These are phyloP conservation scores for Ailanthus altissimus DNA, from an alignment of 345 rosid genomes.

Conservation along the genomic window DNA sequence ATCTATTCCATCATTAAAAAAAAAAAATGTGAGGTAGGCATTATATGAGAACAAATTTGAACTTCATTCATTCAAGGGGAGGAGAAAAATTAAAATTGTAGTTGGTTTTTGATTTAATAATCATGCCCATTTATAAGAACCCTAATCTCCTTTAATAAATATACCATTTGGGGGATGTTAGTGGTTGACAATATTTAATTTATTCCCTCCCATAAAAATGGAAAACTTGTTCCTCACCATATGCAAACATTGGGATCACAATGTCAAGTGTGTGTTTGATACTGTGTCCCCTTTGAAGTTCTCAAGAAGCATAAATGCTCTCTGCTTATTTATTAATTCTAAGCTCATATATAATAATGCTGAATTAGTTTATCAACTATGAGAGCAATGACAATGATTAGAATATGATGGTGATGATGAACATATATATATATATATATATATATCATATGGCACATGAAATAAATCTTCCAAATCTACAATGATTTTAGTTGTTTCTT, in stretches of 20 bases:
- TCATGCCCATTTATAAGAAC: not conserved
- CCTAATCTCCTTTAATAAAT: not conserved
- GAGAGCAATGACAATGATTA: constrained; percentile 18
- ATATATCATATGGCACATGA: constrained; percentile 13
- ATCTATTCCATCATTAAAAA: too few species aligned
- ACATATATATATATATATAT: too few species aligned
- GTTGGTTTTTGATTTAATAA: too few species aligned
- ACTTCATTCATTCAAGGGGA: too few species aligned
- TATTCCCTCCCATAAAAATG: not conserved
- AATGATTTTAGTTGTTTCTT: constrained; percentile 15
- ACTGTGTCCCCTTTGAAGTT: not conserved
- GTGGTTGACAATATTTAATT: not conserved
- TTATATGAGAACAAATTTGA: too few species aligned
- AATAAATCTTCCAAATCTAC: constrained; percentile 17
- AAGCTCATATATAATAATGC: not conserved
- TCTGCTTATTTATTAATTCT: not conserved
- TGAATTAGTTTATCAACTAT: not conserved
- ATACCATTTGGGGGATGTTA: not conserved
- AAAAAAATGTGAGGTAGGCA: too few species aligned
- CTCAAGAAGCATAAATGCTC: not conserved
- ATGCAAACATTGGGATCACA: not conserved
- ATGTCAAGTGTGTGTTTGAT: not conserved
- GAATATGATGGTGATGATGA: not conserved
- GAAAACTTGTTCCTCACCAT: not conserved
- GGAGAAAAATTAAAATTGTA: too few species aligned